These are phyloP conservation scores for Dendrocalamus latiflorus DNA, from an alignment of 202 grass and related monocot genomes.

Conservation along the genomic window DNA sequence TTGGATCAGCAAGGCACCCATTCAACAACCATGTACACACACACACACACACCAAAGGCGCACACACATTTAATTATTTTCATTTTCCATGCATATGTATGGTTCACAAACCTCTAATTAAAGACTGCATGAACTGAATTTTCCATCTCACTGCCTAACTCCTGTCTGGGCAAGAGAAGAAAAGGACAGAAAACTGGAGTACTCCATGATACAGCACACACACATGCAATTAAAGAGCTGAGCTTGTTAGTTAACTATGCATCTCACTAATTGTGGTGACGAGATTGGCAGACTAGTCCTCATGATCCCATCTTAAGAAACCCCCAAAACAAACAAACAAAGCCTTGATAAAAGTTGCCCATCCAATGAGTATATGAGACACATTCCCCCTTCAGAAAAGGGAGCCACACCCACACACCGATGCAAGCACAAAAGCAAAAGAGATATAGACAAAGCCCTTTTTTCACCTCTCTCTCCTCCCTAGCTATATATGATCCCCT, in stretches of 20 bases:
- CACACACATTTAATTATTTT: background rate
- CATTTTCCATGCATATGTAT: background rate
- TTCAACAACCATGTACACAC: background rate
- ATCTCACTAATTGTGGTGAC: background rate
- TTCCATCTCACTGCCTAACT: constrained; percentile 29
- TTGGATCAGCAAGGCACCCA: constrained; percentile 27
- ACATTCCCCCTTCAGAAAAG: constrained; percentile 54
- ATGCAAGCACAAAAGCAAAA: constrained; percentile 54
- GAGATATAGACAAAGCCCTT: constrained; percentile 61
- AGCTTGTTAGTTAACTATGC: background rate
- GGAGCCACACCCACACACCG: constrained; percentile 41
- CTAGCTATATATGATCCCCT: constrained; percentile 56
- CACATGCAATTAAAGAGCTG: background rate
- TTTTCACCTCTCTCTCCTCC: constrained; percentile 20
- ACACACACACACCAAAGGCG: background rate
- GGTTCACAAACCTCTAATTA: background rate
- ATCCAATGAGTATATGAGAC: constrained; percentile 70
- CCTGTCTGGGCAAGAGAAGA: background rate
- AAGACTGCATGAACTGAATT: background rate
- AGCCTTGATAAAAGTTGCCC: constrained; percentile 63
- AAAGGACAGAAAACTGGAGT: background rate
- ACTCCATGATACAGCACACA: background rate
- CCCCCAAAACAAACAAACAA: constrained; percentile 51
- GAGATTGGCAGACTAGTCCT: constrained; percentile 21
- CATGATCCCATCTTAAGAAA: constrained; percentile 38